Evolutionary conservation across 2,329 filamentous ascomycete species (phyloP).

Genomic region (Trichoderma koningiopsis): DNA sequence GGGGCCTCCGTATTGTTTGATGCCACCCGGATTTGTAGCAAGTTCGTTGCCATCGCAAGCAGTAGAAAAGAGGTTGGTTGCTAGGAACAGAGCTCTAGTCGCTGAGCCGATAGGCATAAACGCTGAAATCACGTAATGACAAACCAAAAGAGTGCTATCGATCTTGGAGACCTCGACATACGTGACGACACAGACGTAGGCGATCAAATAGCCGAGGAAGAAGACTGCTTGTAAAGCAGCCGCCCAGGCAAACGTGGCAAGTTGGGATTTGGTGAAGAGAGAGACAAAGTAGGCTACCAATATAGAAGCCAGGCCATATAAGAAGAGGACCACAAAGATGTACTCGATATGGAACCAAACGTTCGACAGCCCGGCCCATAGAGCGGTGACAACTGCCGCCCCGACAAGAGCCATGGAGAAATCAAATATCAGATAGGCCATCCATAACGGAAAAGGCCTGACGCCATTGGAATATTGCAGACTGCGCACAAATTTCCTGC

Average conservation of each 20-base stretch:
- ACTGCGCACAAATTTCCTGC: constrained; percentile 75
- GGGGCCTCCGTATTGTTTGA: constrained; percentile 78
- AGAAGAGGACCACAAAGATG: constrained; percentile 75
- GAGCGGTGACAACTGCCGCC: constrained; percentile 65
- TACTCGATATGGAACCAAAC: constrained; percentile 81
- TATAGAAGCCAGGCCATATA: constrained; percentile 79
- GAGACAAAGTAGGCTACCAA: constrained; percentile 81
- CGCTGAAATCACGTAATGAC: constrained; percentile 73
- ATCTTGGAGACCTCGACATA: constrained; percentile 71
- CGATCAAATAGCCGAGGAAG: constrained; percentile 72
- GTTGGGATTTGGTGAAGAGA: constrained; percentile 74
- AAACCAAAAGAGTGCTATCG: constrained; percentile 66
- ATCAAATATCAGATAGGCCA: constrained; percentile 81
- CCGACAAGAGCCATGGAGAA: constrained; percentile 69
- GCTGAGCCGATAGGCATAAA: constrained; percentile 78
- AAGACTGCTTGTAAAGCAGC: constrained; percentile 74
- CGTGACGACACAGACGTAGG: constrained; percentile 71
- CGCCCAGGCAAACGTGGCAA: constrained; percentile 82
- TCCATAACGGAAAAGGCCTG: constrained; percentile 77
- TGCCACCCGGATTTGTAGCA: constrained; percentile 67
- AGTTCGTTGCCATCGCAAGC: constrained; percentile 69
- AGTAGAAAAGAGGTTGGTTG: constrained; percentile 81
- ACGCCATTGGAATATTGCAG: constrained; percentile 93
- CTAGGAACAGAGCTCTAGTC: constrained; percentile 71
- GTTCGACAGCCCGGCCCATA: constrained; percentile 66